phyloP scores from a whole-genome alignment of 495 filamentous ascomycete genomes.

The Podospora fimiseda region DNA sequence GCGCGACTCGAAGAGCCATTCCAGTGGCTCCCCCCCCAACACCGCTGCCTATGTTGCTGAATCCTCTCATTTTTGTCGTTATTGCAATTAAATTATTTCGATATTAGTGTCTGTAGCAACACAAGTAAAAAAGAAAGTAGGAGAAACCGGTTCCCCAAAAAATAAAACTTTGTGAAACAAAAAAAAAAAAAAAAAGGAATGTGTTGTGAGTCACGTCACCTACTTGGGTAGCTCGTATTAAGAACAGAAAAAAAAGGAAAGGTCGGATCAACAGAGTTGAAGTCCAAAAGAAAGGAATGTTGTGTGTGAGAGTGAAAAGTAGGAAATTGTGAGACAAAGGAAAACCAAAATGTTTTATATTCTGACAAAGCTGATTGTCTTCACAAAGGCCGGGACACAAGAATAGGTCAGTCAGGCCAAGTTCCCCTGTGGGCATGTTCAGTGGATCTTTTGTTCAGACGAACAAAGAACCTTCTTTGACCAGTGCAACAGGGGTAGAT shows the following conservation, averaged over 20 bases:
- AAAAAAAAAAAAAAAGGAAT: too few species aligned
- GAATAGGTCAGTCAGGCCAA: too few species aligned
- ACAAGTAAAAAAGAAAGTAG: not conserved
- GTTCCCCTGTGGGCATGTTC: too few species aligned
- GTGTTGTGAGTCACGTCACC: too few species aligned
- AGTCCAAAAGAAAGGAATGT: not conserved
- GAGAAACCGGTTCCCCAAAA: not conserved
- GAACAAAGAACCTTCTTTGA: too few species aligned
- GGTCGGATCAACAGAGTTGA: not conserved
- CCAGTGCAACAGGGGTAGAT: too few species aligned
- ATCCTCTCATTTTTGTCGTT: constrained; percentile 5
- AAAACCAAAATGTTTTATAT: not conserved
- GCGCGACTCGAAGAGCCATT: constrained; percentile 19
- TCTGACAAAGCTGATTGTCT: too few species aligned
- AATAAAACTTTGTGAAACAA: not conserved
- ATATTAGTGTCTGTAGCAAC: too few species aligned
- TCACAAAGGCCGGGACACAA: too few species aligned
- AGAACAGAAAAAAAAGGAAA: not conserved
- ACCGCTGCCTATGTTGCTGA: constrained; percentile 1
- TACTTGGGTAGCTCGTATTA: too few species aligned
- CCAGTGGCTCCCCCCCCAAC: not conserved
- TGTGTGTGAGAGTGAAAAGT: too few species aligned
- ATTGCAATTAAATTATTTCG: not conserved
- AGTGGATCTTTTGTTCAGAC: too few species aligned
- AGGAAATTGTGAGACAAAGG: not conserved